Percentiles rank a stretch among this genome's conserved stretches.
Evolutionary conservation across 768 basidiomycete genomes (phyloP).

Genomic region (Serendipita indica): DNA sequence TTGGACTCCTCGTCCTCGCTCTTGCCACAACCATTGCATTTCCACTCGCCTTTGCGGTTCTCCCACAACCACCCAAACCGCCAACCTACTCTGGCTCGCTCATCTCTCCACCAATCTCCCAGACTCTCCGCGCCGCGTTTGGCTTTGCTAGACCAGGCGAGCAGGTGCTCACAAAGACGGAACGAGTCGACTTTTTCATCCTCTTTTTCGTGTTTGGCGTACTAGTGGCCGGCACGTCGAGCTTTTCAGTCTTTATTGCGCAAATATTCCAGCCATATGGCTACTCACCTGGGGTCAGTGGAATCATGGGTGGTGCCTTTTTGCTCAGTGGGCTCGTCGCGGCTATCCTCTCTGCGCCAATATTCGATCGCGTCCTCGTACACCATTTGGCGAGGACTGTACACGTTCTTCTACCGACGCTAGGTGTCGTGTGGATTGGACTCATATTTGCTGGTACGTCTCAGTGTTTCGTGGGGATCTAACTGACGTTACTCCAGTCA

Average conservation of each 20-base stretch:
- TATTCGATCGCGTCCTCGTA: slow-evolving; percentile 22
- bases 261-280: slow-evolving; percentile 37
- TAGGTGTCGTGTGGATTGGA: slow-evolving; percentile 40
- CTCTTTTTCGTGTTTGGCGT: slow-evolving; percentile 45
- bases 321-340: slow-evolving; percentile 52
- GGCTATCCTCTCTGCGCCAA: neutral
- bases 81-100: slow-evolving; percentile 32
- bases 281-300: slow-evolving; percentile 49
- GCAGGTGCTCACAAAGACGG: slow-evolving; percentile 43
- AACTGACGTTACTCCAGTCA: slow-evolving; percentile 29
- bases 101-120: slow-evolving; percentile 15
- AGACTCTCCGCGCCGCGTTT: slow-evolving; percentile 22
- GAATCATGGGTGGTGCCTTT: slow-evolving; percentile 50
- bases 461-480: neutral
- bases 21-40: slow-evolving; percentile 50
- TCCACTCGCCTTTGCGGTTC: slow-evolving; percentile 46
- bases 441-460: slow-evolving; percentile 64
- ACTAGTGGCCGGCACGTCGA: slow-evolving; percentile 42
- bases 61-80: slow-evolving; percentile 51
- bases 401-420: slow-evolving; percentile 46
- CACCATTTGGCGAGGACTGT: slow-evolving; percentile 46
- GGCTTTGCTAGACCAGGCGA: slow-evolving; percentile 24
- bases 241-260: neutral
- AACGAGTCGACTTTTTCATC: slow-evolving; percentile 58
- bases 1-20: slow-evolving; percentile 52